Base-by-base conservation (phyloP, 495 filamentous ascomycete genomes). In the Achaetomiella virescens region DNA sequence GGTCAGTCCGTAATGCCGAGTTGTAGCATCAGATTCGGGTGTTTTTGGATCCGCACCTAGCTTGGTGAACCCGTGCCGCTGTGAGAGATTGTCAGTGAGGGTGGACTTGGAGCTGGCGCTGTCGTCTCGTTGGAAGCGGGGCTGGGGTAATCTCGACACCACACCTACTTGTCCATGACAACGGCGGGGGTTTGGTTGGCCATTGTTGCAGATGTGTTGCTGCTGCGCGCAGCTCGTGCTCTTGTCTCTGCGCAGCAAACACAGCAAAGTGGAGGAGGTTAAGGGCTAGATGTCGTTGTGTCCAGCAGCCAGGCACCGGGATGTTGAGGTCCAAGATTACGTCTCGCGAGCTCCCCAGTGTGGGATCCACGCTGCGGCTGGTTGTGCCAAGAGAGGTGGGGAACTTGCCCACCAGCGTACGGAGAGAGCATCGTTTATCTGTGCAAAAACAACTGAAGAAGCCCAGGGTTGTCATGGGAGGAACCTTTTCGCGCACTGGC, bases 141-240 rank as follows among this genome's bases (percentile, higher is more conserved):
- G 45, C 52, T 50, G 65, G 51, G 60, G 61, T 57, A 35, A 57
- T 61, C 51, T 55, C 37, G 38, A 46, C 20, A 52, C 14, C 43
- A 57, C 55, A 81, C 93, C 64, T 85, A 98, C 93, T 98, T 98
- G 93, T 98, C 93, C 90, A 98, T 98, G 89, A 98, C 93, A 96
- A 98, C 95, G 87, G 93, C 93, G 60, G 93, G 93, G 68, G 93
- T 97, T 85, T 97, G 91, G 77, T 84, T 85, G 62, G 93, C 89
- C 93, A 98, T 98, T 67, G 66, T 67, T 63, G 66, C 61, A 52
- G 49, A 55, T 22, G 20, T 57, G 17, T 18, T 51, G 61, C 54
- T 57, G 58, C 59, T 54, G 58, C 60, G 60, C 52, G 56, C 62
- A 66, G 63, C 62, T 54, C 46, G 46, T 40, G 36, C 60, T 52